Base-by-base conservation (phyloP, 768 basidiomycete species). In the Collybiopsis confluens region DNA sequence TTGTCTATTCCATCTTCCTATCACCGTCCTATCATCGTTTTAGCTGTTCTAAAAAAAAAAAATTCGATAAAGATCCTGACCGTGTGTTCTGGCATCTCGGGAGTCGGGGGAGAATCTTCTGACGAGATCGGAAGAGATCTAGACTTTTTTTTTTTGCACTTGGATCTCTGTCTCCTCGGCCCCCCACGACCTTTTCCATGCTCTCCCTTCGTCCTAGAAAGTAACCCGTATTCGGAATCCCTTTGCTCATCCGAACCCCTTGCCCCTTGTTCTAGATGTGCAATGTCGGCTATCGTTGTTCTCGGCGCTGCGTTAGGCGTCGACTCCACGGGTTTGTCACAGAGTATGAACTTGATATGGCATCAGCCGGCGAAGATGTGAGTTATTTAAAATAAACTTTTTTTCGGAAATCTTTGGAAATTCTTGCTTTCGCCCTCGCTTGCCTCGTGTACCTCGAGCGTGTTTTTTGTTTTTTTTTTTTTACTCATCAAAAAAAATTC, bases 331-430 rank as follows among this genome's bases (percentile, higher is more conserved):
- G 57, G 57, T 26, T 38, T 58, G 2, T 58, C 57, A n/a, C 57
- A 58, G 26, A 49, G 54, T 26, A 58, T 58, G 57, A 55, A 58
- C 26, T 18, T 58, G 28, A 58, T 54, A 42, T 58, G 57, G 57
- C 57, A 58, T 46, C 28, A 45, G n/a, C 54, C 57, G 24, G 57
- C 54, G 28, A 38, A 50, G 16, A 27, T 50, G 57, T 58, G 21
- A 54, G 57, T 33, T 16, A 9, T 4, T 20, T 21, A 16, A n/a
- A n/a, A 20, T 51, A 11, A 10, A 7, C 49, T 37, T 51, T 13
- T 46, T 50, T 15, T n/a, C 2, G n/a, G n/a, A n/a, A n/a, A n/a
- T n/a, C n/a, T n/a, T n/a, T n/a, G n/a, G n/a, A n/a, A n/a, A n/a
- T n/a, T n/a, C n/a, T n/a, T n/a, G n/a, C n/a, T n/a, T n/a, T n/a